Evolutionary conservation across 805 yeast species (phyloP), one percentile per base, ranked within the genome.

Genomic region (Lipomyces yamadae): DNA sequence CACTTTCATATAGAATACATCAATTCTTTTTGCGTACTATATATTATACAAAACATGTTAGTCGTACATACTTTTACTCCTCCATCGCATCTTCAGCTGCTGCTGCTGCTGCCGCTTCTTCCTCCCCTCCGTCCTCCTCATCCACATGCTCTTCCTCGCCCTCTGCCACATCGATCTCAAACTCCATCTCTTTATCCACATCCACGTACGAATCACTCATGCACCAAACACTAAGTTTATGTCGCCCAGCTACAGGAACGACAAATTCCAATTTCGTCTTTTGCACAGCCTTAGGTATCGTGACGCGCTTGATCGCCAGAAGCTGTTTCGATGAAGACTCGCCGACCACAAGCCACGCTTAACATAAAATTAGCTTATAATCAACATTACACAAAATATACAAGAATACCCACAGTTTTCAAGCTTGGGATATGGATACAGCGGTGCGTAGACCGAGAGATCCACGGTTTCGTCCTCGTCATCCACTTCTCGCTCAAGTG

Each of bases 201-300:
- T 93, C 98, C n/a, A 91, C 74, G 73, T 93, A 94, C 0, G 96
- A 88, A 74, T 93, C 98, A 78, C 97, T 90, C 75, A 93, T 85
- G 74, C 94, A 87, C 96, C 96, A 93, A 0, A 92, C 79, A 0
- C 87, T 84, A 33, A 93, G 77, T 18, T 82, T 75, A 63, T 88
- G 90, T 4, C 80, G 75, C 0, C 97, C 97, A 2, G 84, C 76
- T 2, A 78, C 81, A 0, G 91, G 87, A 8, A 91, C 73, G 0
- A 85, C 79, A 67, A 90, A 85, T 34, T 82, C 84, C 56, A 94
- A 69, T 5, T 78, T 79, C 15, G 88, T 81, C 2, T 76, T 74
- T 74, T 88, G 90, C 0, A 76, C 75, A 67, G 87, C 87, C 67
- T 84, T 81, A 8, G 80, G 75, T 2, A 91, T 78, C 0, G 83